Conservation (phyloP, 768 basidiomycete genomes). For the Mycena sanguinolenta region DNA sequence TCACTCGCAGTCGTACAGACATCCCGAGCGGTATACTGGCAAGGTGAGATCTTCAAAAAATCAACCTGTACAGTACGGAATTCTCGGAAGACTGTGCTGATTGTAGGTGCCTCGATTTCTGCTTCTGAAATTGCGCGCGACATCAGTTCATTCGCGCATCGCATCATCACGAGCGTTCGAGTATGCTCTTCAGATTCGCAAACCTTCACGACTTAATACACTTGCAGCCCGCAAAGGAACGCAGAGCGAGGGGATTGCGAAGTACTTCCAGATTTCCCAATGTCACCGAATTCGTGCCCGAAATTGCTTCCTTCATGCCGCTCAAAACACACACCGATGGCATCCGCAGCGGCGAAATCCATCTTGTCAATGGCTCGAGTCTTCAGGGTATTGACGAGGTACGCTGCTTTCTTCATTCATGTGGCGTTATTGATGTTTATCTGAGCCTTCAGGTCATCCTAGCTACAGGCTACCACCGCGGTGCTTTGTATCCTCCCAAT, state of each 20-base stretch:
- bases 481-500: constrained; percentile 16
- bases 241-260: constrained; percentile 6
- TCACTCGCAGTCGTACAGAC: constrained; percentile 28
- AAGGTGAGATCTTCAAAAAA: constrained; percentile 37
- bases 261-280: constrained; percentile 43
- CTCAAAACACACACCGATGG: constrained; percentile 33
- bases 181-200: no score
- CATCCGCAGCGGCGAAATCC: constrained; percentile 43
- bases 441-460: constrained; percentile 19
- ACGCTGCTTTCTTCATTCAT: background rate
- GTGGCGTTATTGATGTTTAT: background rate
- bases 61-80: background rate
- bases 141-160: constrained; percentile 31
- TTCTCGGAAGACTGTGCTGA: constrained; percentile 28
- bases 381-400: constrained; percentile 46
- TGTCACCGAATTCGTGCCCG: constrained; percentile 45
- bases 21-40: constrained; percentile 23
- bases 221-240: constrained; percentile 34
- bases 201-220: background rate
- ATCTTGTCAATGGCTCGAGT: constrained; percentile 46
- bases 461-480: constrained; percentile 16
- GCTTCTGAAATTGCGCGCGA: constrained; percentile 41
- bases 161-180: constrained; percentile 37
- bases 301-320: constrained; percentile 38
- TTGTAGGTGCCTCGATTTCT: constrained; percentile 36